Evolutionary conservation across 768 basidiomycete genomes (phyloP), one percentile per base, ranked within the genome.

Genomic region (Psilocybe cubensis): DNA sequence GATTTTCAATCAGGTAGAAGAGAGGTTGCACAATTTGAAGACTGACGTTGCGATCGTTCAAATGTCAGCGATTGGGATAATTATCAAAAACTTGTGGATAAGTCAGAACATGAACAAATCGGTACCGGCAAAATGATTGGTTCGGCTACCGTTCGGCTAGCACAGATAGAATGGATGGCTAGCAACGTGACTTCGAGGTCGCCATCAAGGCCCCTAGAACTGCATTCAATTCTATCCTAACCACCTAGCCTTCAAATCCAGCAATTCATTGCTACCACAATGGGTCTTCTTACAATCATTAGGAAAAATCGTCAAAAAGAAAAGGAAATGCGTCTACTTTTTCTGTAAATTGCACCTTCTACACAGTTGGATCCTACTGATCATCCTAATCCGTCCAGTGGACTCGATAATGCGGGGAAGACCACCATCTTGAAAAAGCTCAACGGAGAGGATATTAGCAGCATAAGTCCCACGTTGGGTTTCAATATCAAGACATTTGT

Each of bases 401-500:
- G 97, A 8, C 85, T 99, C 14, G 97, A 98, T 72, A 98, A 99
- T 69, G 97, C 96, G 1, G 97, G 97, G 52, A 98, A 99, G 79
- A 98, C 97, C 1, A 99, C 96, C 2, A 97, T 98, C 63, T 74
- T 98, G 57, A 98, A 98, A 79, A 93, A 92, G 72, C 80, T 98
- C 60, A 96, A 92, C 60, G 90, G 87, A 20, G 96, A 98, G 74
- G 92, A 96, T 72, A 94, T 96, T 63, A 81, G 80, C 66, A 83
- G 80, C 50, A 87, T 98, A 54, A 93, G 90, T 66, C 97, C 97
- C 1, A 98, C 97, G 9, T 78, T 99, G 12, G 97, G 97, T 10
- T 99, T 99, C 82, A 97, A 98, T 72, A 99, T 98, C 81, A 96
- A 96, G 80, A 97, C 96, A 5, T 94, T 98, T 66, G 79, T 86